These are phyloP conservation scores for Geosiphon pyriformis DNA, from an alignment of 192 early-diverging fungal species.

Conservation along the genomic window DNA sequence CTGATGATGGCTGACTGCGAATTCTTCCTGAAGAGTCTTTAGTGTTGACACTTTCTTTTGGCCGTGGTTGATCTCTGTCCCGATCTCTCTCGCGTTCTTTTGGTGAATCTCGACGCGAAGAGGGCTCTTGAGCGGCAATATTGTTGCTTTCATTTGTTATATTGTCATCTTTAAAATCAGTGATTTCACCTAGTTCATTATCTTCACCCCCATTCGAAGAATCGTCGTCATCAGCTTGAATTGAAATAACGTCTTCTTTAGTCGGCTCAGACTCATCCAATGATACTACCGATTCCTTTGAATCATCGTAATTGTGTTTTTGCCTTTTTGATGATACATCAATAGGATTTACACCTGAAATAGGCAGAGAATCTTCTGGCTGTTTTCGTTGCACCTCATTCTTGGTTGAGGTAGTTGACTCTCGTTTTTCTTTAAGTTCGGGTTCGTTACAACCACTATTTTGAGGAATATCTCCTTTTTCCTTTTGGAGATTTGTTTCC, in stretches of 20 bases:
- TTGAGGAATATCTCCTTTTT: no score
- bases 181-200: background rate
- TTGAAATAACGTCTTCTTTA: constrained; percentile 23
- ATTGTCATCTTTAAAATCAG: background rate
- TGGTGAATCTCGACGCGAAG: background rate
- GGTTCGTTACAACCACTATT: no score
- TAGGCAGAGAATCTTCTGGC: background rate
- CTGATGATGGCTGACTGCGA: constrained; percentile 4
- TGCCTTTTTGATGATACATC: background rate
- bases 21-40: background rate
- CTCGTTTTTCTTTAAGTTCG: background rate
- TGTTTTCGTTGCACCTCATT: background rate
- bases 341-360: background rate
- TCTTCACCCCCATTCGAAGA: background rate
- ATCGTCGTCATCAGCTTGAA: constrained; percentile 14
- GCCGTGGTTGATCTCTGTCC: background rate
- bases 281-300: background rate
- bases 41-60: background rate
- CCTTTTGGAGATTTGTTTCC: background rate
- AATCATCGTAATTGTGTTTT: constrained; percentile 5
- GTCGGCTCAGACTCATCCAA: constrained; percentile 9
- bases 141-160: background rate
- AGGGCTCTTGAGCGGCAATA: background rate
- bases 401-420: background rate
- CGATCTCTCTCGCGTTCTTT: background rate